phyloP scores from a whole-genome alignment of 2,329 filamentous ascomycete species.

The Epichloe baconii region DNA sequence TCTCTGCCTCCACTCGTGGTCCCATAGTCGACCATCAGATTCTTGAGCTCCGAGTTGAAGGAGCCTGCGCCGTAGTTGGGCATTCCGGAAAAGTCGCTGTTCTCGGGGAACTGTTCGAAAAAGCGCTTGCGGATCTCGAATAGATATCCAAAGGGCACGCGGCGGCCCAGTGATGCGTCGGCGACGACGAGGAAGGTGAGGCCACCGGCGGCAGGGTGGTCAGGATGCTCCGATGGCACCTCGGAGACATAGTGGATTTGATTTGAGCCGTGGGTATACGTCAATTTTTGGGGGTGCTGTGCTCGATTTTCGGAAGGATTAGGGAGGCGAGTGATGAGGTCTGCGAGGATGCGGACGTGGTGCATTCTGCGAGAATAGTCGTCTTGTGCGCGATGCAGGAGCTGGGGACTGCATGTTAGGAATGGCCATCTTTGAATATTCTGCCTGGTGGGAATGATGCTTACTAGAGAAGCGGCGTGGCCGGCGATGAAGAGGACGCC shows the following conservation, averaged over 20 bases:
- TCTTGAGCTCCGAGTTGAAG: slow-evolving; percentile 70
- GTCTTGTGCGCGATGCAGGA: slow-evolving; percentile 88
- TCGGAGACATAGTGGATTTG: slow-evolving; percentile 95
- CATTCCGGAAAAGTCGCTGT: slow-evolving; percentile 61
- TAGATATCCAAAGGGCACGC: slow-evolving; percentile 86
- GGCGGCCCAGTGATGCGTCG: slow-evolving; percentile 65
- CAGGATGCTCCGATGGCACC: slow-evolving; percentile 53
- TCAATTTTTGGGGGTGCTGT: slow-evolving; percentile 69
- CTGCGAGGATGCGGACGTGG: slow-evolving; percentile 67
- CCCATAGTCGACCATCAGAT: slow-evolving; percentile 72
- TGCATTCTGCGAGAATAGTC: slow-evolving; percentile 89
- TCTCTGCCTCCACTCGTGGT: slow-evolving; percentile 61
- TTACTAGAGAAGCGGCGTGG: slow-evolving; percentile 63
- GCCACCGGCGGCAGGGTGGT: slow-evolving; percentile 53
- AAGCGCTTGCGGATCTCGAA: slow-evolving; percentile 85
- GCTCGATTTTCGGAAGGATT: slow-evolving; percentile 89
- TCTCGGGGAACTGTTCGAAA: slow-evolving; percentile 51
- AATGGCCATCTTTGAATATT: not conserved
- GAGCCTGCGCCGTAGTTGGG: slow-evolving; percentile 82
- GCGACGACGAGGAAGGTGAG: slow-evolving; percentile 89
- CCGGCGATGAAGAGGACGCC: slow-evolving; percentile 57
- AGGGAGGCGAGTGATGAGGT: slow-evolving; percentile 81
- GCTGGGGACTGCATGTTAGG: slow-evolving; percentile 20
- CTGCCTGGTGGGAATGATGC: not conserved
- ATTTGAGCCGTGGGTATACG: slow-evolving; percentile 81